Evolutionary conservation across 2,329 filamentous ascomycete genomes (phyloP).

Genomic region (Pestalotiopsis sp.): DNA sequence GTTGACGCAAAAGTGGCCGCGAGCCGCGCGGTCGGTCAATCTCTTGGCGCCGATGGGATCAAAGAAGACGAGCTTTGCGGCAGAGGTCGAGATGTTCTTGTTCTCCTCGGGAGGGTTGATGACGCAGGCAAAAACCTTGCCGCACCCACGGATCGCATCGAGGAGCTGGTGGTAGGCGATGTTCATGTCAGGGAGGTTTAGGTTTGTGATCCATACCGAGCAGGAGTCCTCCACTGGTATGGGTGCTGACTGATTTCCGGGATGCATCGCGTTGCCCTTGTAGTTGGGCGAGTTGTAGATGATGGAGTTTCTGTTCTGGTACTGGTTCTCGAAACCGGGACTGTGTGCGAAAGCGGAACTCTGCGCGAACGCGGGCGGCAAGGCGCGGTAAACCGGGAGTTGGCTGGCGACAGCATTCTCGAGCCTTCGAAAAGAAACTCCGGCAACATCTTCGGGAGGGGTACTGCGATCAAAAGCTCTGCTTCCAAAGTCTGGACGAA

Average conservation of each 20-base stretch:
- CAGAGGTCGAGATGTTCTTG: slow-evolving; percentile 27
- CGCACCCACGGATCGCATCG: slow-evolving; percentile 42
- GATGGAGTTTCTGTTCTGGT: not conserved
- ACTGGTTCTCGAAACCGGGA: not conserved
- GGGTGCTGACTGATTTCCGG: slow-evolving; percentile 40
- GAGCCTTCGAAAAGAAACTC: too few relatives aligned
- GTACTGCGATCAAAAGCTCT: too few relatives aligned
- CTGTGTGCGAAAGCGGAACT: not conserved
- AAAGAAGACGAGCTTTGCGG: slow-evolving; percentile 47
- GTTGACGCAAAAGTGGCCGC: slow-evolving; percentile 43
- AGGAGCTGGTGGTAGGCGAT: slow-evolving; percentile 48
- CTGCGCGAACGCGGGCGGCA: not conserved
- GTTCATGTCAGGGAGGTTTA: slow-evolving; percentile 49
- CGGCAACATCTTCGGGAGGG: too few relatives aligned
- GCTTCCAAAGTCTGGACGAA: too few relatives aligned
- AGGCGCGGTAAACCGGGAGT: too few relatives aligned
- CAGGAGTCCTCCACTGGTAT: slow-evolving; percentile 48
- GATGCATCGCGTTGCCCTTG: slow-evolving; percentile 37
- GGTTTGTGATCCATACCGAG: slow-evolving; percentile 51
- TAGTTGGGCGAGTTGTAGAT: slow-evolving; percentile 30
- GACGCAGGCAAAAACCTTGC: slow-evolving; percentile 53
- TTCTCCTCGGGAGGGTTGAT: slow-evolving; percentile 49
- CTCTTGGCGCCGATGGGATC: slow-evolving; percentile 49
- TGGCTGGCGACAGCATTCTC: too few relatives aligned
- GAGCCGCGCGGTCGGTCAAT: slow-evolving; percentile 46